phyloP scores from a whole-genome alignment of 23 red algal species.

The Agarophyton chilense region DNA sequence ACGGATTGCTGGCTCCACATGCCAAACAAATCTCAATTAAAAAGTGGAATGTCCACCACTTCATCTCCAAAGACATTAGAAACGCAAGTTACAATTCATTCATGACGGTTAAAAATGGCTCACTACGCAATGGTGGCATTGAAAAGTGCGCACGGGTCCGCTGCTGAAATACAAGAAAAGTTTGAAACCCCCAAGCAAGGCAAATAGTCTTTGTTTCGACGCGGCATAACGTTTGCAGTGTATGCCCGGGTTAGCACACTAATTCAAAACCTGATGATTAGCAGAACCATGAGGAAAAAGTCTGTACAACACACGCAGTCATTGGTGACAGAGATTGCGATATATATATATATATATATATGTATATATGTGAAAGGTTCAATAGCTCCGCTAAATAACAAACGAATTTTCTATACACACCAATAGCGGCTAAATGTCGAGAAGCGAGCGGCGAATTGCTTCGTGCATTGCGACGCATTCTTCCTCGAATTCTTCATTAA shows the following conservation, averaged over 20 bases:
- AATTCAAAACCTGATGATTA: background rate
- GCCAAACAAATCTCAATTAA: background rate
- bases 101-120: background rate
- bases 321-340: background rate
- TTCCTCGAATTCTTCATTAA: background rate
- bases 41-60: background rate
- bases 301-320: conserved; percentile 19
- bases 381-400: conserved; percentile 1
- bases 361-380: background rate
- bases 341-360: background rate
- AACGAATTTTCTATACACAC: background rate
- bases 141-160: background rate
- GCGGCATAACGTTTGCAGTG: background rate
- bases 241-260: background rate
- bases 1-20: conserved; percentile 64
- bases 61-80: too few species aligned
- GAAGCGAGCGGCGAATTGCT: conserved; percentile 50
- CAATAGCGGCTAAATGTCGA: conserved; percentile 29
- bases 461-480: conserved; percentile 18
- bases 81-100: background rate
- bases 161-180: background rate
- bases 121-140: background rate
- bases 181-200: background rate
- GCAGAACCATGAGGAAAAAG: background rate
- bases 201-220: conserved; percentile 2